Base-by-base conservation (phyloP, 805 yeast genomes). In the Saccharomycopsis olivae region DNA sequence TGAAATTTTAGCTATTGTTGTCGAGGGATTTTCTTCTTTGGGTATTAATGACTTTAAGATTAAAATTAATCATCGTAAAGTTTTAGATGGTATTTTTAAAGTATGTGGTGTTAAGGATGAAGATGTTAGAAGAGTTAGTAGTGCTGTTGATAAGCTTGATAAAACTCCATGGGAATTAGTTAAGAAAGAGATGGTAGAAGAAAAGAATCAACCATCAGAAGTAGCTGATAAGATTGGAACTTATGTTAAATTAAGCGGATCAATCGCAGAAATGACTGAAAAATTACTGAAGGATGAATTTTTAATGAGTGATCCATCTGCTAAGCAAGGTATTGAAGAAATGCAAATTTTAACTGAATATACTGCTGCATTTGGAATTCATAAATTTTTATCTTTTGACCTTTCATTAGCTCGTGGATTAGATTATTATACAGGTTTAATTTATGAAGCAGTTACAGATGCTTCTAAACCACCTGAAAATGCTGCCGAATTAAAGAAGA, bases 61-160 rank as follows among this genome's bases (percentile, higher is more conserved):
- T 59, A 92, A 92, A 63, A 62, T 92, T 52, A 92, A 92, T 65
- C 96, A 92, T 69, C 78, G 98, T 63, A 88, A 89, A 68, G 78
- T 92, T 46, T 70, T 92, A 50, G 98, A 92, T 59, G 98, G 98
- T 50, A 83, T 92, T 40, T 92, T 92, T 68, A 77, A 82, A 62
- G 86, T 85, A 43, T 84, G 96, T 60, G 98, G 98, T 47, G 98
- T 92, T 29, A 73, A 76, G 46, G 94, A 80, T 25, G 95, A 84
- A 56, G 97, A 92, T 56, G 95, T 89, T 29, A 76, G 98, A 66
- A 85, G 76, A 56, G 75, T 92, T 47, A 84, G 95, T 14, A 78
- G 92, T 50, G 96, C 98, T 20, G 97, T 92, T 32, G 98, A 92
- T 63, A 92, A 92, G 61, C 72, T 92, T 52, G 98, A 92, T 61